Evolutionary conservation across 1,284 basidiomycete species (phyloP).

Genomic region (Malassezia restricta): DNA sequence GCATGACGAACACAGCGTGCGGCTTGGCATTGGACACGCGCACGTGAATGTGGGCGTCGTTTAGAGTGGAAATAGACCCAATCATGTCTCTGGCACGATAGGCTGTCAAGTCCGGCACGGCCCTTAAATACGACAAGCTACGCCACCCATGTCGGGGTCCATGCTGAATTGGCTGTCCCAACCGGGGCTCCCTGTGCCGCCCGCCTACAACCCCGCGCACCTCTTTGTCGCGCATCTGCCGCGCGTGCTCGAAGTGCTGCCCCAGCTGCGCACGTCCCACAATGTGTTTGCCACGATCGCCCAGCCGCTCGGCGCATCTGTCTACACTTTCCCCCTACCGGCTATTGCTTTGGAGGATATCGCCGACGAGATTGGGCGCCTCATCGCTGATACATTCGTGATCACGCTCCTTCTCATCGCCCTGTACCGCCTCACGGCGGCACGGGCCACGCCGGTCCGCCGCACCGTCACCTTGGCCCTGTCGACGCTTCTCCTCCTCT

Average conservation of each 20-base stretch:
- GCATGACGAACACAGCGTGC: conserved; percentile 29
- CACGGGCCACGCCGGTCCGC: neutral
- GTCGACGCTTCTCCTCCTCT: neutral
- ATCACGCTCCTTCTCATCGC: neutral
- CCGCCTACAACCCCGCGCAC: neutral
- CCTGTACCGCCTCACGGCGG: neutral
- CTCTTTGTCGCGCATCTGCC: neutral
- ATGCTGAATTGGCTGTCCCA: neutral
- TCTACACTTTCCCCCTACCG: neutral
- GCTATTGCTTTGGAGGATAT: neutral
- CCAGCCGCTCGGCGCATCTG: neutral
- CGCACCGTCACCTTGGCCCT: neutral
- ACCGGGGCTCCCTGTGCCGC: neutral
- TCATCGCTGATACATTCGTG: neutral
- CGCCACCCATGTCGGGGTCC: neutral
- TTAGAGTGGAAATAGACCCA: neutral
- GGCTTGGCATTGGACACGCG: conserved; percentile 29
- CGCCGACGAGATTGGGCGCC: neutral
- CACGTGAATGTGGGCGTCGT: conserved; percentile 31
- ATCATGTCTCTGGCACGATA: too few species aligned
- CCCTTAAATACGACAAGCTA: too few species aligned
- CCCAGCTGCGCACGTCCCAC: neutral
- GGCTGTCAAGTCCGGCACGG: too few species aligned
- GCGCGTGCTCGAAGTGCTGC: conserved; percentile 1
- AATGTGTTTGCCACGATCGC: neutral